Evolutionary conservation across 306 rosid species (phyloP).

Genomic region (Vigna angularis): DNA sequence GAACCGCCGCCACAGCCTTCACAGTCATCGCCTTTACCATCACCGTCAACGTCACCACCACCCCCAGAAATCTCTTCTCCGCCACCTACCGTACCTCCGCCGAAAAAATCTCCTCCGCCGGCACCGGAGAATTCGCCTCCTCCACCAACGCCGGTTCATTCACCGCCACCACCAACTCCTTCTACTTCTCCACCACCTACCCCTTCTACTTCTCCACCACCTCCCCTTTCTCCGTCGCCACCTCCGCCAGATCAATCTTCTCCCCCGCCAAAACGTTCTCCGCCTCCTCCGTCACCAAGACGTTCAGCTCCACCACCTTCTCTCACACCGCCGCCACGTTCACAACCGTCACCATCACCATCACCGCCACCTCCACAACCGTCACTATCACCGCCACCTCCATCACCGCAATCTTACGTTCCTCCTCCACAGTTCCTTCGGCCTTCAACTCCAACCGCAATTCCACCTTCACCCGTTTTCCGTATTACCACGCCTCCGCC

Average conservation of each 20-base stretch:
- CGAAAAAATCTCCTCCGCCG: not conserved
- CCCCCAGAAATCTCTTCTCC: constrained; percentile 10
- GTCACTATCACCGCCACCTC: constrained; percentile 43
- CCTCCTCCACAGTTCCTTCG: constrained; percentile 39
- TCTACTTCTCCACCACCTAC: not conserved
- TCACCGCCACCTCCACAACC: constrained; percentile 38
- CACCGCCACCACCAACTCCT: not conserved
- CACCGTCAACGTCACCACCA: constrained; percentile 1
- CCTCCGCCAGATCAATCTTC: not conserved
- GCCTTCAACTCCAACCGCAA: constrained; percentile 16
- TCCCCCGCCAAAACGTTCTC: not conserved
- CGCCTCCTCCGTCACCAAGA: constrained; percentile 30
- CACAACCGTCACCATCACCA: constrained; percentile 26
- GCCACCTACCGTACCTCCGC: not conserved
- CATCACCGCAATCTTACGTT: constrained; percentile 23
- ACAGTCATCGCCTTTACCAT: not conserved
- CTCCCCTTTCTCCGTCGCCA: not conserved
- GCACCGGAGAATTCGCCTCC: not conserved
- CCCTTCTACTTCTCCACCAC: not conserved
- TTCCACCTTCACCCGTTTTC: constrained; percentile 33
- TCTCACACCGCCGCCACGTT: constrained; percentile 28
- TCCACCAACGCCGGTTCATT: not conserved
- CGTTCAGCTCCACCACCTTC: constrained; percentile 35
- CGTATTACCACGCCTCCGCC: not conserved
- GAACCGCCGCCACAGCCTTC: constrained; percentile 7